Evolutionary conservation across 768 basidiomycete genomes (phyloP).

Genomic region (Mrakia hoshinonis): DNA sequence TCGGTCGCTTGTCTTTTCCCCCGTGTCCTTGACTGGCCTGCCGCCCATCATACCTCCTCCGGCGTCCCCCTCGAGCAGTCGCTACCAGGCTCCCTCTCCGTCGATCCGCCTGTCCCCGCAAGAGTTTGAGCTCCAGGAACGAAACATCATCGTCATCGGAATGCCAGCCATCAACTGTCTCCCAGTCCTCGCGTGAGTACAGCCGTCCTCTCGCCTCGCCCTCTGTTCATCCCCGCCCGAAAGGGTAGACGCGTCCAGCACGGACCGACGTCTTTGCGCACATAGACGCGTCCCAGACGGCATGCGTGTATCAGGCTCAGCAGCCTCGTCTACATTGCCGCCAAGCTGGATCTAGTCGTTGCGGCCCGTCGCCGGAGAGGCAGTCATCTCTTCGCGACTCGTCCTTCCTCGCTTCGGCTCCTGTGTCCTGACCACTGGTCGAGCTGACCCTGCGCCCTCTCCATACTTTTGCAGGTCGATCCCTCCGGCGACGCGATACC

Average conservation of each 20-base stretch:
- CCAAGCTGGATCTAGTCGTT: too few species aligned
- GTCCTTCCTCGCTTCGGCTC: too few species aligned
- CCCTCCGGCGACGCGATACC: conserved; percentile 69
- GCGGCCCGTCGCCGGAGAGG: too few species aligned
- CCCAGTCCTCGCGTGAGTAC: conserved; percentile 27
- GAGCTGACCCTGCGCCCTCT: conserved; percentile 62
- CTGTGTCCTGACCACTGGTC: not conserved
- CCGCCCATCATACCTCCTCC: not conserved
- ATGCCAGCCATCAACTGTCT: conserved; percentile 26
- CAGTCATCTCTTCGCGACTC: too few species aligned
- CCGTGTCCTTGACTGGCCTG: too few species aligned
- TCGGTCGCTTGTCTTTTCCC: not conserved
- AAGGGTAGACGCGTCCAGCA: too few species aligned
- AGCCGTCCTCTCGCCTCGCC: not conserved
- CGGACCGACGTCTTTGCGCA: too few species aligned
- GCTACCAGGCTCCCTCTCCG: not conserved
- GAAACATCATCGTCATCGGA: not conserved
- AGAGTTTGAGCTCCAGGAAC: conserved; percentile 2
- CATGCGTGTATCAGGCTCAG: too few species aligned
- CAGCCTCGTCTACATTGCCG: too few species aligned
- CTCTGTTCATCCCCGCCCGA: too few species aligned
- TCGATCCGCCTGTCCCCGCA: not conserved
- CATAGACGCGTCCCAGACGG: too few species aligned
- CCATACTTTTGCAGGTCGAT: conserved; percentile 62
- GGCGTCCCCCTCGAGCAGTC: too few species aligned